A percentile compares a stretch with the other conserved stretches of the same genome.
These are phyloP conservation scores for Boletus vermiculosoides DNA, from an alignment of 768 basidiomycete species.

Conservation along the genomic window DNA sequence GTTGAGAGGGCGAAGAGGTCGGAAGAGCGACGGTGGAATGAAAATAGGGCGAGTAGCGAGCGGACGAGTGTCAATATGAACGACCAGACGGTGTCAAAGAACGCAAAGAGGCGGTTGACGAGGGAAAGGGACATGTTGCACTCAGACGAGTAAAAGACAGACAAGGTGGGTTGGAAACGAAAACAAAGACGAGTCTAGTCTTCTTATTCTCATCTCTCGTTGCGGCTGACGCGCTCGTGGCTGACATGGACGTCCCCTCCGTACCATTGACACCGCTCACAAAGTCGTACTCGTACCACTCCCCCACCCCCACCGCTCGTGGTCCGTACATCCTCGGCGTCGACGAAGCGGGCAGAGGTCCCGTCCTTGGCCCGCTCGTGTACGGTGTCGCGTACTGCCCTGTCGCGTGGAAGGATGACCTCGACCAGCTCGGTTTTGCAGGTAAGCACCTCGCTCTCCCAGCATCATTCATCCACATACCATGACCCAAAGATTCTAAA, in stretches of 20 bases:
- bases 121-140: slow-evolving; percentile 15
- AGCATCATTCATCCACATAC: neutral
- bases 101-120: slow-evolving; percentile 11
- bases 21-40: slow-evolving; percentile 7
- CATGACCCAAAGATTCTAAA: slow-evolving; percentile 79
- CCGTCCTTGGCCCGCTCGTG: slow-evolving; percentile 92
- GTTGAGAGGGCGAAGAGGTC: slow-evolving; percentile 13
- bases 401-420: slow-evolving; percentile 62
- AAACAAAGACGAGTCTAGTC: no score
- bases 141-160: neutral
- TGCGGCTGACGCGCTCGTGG: slow-evolving; percentile 13
- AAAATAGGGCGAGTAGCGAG: slow-evolving; percentile 26
- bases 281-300: slow-evolving; percentile 78
- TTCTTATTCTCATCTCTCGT: slow-evolving; percentile 4
- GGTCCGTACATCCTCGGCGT: slow-evolving; percentile 95
- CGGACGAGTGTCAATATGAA: slow-evolving; percentile 29
- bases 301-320: slow-evolving; percentile 59
- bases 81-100: slow-evolving; percentile 23
- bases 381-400: slow-evolving; percentile 97
- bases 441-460: slow-evolving; percentile 46
- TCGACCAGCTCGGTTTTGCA: slow-evolving; percentile 86
- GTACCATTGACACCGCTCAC: slow-evolving; percentile 57
- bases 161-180: no score
- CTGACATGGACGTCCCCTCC: slow-evolving; percentile 45
- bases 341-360: slow-evolving; percentile 97